These are phyloP conservation scores for Pseudozyma tsukubaensis DNA, from an alignment of 1,284 basidiomycete species.

Conservation along the genomic window DNA sequence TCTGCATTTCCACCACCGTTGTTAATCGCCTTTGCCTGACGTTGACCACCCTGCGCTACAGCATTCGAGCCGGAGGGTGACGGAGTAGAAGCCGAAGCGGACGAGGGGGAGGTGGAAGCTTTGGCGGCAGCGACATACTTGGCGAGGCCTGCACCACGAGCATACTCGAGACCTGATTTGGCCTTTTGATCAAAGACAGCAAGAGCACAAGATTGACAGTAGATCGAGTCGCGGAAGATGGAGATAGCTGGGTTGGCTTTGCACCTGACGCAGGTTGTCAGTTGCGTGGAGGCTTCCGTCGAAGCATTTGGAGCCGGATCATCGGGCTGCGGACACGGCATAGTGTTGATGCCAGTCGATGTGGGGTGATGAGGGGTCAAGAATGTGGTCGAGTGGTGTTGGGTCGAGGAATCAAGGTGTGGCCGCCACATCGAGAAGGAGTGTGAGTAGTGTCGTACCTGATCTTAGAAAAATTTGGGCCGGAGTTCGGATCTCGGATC, in stretches of 20 bases:
- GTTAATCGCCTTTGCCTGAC: conserved; percentile 15
- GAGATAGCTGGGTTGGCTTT: conserved; percentile 30
- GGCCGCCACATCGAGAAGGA: conserved; percentile 4
- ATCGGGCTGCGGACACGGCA: conserved; percentile 50
- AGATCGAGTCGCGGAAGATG: conserved; percentile 54
- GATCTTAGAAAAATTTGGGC: conserved; percentile 31
- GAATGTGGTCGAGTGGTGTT: background rate
- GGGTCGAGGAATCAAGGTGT: background rate
- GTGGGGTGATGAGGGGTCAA: background rate
- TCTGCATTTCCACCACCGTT: conserved; percentile 35
- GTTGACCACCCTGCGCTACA: conserved; percentile 3
- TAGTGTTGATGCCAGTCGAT: conserved; percentile 1
- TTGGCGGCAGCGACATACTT: conserved; percentile 41
- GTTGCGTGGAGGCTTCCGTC: background rate
- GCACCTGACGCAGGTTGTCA: conserved; percentile 51
- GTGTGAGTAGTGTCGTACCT: conserved; percentile 14
- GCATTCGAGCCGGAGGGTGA: conserved; percentile 3
- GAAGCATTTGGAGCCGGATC: conserved; percentile 13
- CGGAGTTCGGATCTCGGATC: conserved; percentile 28
- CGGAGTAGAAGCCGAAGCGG: conserved; percentile 1
- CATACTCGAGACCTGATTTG: conserved; percentile 53
- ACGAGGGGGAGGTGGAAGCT: background rate
- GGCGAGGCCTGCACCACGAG: conserved; percentile 54
- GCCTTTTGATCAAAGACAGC: conserved; percentile 55
- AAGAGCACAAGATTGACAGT: conserved; percentile 53